phyloP scores from a whole-genome alignment of 208 protist species.

The Phytomonas francai region DNA sequence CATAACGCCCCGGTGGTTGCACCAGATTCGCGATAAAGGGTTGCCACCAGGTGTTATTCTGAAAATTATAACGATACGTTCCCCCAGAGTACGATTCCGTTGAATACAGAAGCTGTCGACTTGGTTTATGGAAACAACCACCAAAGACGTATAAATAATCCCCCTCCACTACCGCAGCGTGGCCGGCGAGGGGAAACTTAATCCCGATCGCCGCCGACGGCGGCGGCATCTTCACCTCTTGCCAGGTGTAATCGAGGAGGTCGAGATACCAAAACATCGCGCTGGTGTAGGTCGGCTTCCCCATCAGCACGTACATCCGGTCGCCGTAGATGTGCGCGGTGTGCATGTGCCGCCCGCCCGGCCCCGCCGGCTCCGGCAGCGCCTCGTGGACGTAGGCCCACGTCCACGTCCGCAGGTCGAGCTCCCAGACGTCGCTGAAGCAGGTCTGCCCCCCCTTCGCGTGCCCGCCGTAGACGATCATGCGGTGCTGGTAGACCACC shows the following conservation, averaged over 20 bases:
- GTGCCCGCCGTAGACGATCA: slow-evolving; percentile 85
- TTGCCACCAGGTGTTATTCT: slow-evolving; percentile 22
- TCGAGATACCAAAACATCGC: slow-evolving; percentile 62
- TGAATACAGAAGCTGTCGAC: not conserved
- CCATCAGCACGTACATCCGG: slow-evolving; percentile 81
- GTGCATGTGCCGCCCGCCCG: slow-evolving; percentile 65
- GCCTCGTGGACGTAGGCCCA: slow-evolving; percentile 50
- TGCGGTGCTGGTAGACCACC: slow-evolving; percentile 63
- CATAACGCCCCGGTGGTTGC: slow-evolving; percentile 40
- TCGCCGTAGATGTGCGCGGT: slow-evolving; percentile 47
- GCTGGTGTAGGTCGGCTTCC: slow-evolving; percentile 18
- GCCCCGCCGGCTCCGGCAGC: slow-evolving; percentile 42
- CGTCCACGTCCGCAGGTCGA: slow-evolving; percentile 63
- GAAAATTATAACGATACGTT: slow-evolving; percentile 46
- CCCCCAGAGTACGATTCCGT: slow-evolving; percentile 31
- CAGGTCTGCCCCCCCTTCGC: slow-evolving; percentile 26
- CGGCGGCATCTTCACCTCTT: slow-evolving; percentile 18
- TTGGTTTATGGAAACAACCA: slow-evolving; percentile 21
- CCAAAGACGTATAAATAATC: slow-evolving; percentile 62
- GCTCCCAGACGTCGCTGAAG: slow-evolving; percentile 57
- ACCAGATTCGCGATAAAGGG: slow-evolving; percentile 10
- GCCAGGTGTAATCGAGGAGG: slow-evolving; percentile 37
- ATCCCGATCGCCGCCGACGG: not conserved
- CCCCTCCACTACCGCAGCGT: slow-evolving; percentile 41
- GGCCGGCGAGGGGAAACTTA: slow-evolving; percentile 26